A percentile compares a stretch with the other conserved stretches of the same genome.
Evolutionary conservation across 345 rosid genomes (phyloP).

Genomic region (Melastoma malabathricum): DNA sequence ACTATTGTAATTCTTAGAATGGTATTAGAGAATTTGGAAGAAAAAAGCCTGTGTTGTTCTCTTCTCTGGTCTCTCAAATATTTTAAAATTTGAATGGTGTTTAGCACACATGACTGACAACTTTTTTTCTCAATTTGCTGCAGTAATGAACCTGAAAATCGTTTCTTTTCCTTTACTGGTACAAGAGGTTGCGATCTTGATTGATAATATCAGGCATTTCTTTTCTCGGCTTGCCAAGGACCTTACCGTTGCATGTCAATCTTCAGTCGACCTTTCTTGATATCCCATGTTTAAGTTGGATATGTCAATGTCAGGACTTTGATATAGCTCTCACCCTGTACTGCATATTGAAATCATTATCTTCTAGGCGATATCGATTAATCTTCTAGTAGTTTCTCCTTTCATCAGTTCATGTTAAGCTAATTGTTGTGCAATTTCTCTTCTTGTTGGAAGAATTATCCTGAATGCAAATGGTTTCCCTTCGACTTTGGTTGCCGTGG

Average conservation of each 20-base stretch:
- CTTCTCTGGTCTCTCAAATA: not conserved
- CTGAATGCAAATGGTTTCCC: too few species aligned
- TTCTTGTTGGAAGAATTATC: too few species aligned
- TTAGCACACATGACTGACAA: constrained; percentile 1
- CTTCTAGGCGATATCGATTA: too few species aligned
- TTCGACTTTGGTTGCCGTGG: not conserved
- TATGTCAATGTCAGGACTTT: too few species aligned
- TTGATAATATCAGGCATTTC: constrained; percentile 80
- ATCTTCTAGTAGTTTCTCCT: too few species aligned
- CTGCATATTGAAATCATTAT: too few species aligned
- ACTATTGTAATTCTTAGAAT: too few species aligned
- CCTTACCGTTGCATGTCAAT: not conserved
- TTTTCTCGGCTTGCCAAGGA: not conserved
- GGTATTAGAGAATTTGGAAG: not conserved
- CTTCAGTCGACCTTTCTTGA: not conserved
- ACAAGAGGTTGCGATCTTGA: constrained; percentile 53
- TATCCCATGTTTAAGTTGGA: not conserved
- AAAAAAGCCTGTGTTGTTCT: not conserved
- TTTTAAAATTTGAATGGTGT: not conserved
- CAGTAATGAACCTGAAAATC: constrained; percentile 71
- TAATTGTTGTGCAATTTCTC: too few species aligned
- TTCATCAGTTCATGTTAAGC: too few species aligned
- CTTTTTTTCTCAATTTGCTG: constrained; percentile 15
- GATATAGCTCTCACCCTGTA: too few species aligned
- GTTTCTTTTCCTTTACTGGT: constrained; percentile 70